These are phyloP conservation scores for Fusarium sulawesiense DNA, from an alignment of 2,329 filamentous ascomycete species.

Conservation along the genomic window DNA sequence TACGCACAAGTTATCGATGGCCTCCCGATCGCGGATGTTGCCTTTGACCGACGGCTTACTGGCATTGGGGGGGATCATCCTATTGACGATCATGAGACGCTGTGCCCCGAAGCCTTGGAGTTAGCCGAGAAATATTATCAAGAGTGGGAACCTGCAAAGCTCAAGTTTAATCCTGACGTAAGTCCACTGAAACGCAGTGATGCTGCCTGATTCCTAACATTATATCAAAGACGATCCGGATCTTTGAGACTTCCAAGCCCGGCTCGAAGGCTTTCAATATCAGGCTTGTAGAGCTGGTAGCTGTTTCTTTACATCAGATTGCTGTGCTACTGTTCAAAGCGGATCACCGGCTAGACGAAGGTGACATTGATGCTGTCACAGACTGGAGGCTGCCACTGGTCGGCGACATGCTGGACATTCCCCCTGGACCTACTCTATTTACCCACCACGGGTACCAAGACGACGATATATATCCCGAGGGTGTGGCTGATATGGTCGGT, in stretches of 20 bases:
- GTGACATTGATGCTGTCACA: conserved; percentile 10
- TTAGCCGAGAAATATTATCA: neutral
- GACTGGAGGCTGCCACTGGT: conserved; percentile 19
- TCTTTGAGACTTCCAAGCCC: neutral
- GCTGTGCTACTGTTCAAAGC: conserved; percentile 11
- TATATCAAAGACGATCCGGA: neutral
- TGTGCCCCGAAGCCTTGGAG: conserved; percentile 12
- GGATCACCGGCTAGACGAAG: conserved; percentile 14
- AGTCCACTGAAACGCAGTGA: no score
- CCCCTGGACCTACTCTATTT: conserved; percentile 18
- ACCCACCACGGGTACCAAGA: conserved; percentile 24
- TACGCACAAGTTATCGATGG: conserved; percentile 38
- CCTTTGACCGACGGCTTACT: conserved; percentile 17
- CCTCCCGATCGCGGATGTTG: conserved; percentile 16
- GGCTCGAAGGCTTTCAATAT: conserved; percentile 4
- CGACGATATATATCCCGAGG: conserved; percentile 28
- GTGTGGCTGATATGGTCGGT: conserved; percentile 17
- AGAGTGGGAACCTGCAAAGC: conserved; percentile 1
- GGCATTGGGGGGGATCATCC: conserved; percentile 27
- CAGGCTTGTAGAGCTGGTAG: conserved; percentile 12
- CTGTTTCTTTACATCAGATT: conserved; percentile 17
- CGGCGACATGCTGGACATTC: neutral
- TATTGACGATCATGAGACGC: conserved; percentile 23
- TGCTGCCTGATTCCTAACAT: neutral
- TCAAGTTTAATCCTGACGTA: conserved; percentile 28